Percentiles rank a stretch among this genome's conserved stretches.
phyloP scores from a whole-genome alignment of 2,329 filamentous ascomycete genomes.

The Calonectria leucothoes region DNA sequence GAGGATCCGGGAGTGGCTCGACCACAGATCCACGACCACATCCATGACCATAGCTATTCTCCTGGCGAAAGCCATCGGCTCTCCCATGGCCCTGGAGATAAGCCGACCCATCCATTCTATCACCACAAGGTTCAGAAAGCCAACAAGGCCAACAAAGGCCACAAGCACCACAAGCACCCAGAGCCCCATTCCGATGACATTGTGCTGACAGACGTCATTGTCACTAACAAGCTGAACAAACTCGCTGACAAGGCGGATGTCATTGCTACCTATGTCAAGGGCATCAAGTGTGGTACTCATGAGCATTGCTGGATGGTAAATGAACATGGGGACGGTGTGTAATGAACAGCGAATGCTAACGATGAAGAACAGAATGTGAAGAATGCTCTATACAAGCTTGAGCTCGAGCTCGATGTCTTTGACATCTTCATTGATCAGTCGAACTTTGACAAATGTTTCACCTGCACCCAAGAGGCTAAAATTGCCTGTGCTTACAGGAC shows the following conservation, averaged over 20 bases:
- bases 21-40: background rate
- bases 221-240: conserved; percentile 38
- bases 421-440: conserved; percentile 43
- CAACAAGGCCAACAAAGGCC: background rate
- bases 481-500: conserved; percentile 42
- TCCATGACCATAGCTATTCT: background rate
- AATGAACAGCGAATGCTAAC: conserved; percentile 20
- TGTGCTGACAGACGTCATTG: conserved; percentile 32
- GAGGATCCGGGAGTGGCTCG: background rate
- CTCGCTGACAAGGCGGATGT: conserved; percentile 39
- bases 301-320: conserved; percentile 40
- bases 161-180: background rate
- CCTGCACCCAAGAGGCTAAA: conserved; percentile 36
- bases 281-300: conserved; percentile 31
- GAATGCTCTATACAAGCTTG: conserved; percentile 40
- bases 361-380: conserved; percentile 28
- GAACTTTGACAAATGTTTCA: conserved; percentile 39
- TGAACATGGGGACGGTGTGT: too few species aligned
- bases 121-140: conserved; percentile 25
- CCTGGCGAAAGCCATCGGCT: conserved; percentile 3
- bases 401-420: conserved; percentile 42
- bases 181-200: conserved; percentile 8
- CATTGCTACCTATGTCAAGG: conserved; percentile 34
- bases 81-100: conserved; percentile 21
- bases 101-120: conserved; percentile 26